Base-by-base conservation (phyloP, 768 basidiomycete genomes). In the Cubamyces sp. region DNA sequence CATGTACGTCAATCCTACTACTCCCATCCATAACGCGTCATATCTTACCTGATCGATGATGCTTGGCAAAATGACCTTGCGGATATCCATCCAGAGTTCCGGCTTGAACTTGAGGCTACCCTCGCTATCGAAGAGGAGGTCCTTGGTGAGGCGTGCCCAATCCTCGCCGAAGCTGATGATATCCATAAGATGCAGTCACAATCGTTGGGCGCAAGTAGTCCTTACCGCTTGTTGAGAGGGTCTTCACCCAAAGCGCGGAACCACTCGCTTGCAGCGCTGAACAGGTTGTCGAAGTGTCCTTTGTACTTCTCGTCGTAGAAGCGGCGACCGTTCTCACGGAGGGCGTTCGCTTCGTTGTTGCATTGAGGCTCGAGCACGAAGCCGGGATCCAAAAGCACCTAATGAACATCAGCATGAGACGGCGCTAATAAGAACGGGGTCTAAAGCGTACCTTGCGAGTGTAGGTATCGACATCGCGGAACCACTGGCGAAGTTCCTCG, bases 91-190 rank as follows among this genome's bases (percentile, higher is more conserved):
- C 96, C 96, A 93, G 2, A 98, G 77, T 34, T 88, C 83, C 3
- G 87, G 84, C 79, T 98, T 97, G 83, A 94, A 97, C 72, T 87
- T 87, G 59, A 97, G 79, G 63, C 84, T 85, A 8, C 95, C 96
- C 64, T 96, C 91, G 47, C 75, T 78, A 66, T 91, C 79, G 64
- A 94, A 92, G 14, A 97, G 79, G n/a, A 98, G 71, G 66, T 96
- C 91, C 65, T 82, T 87, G 40, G 92, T 92, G 23, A 96, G 79
- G 8, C 90, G 80, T 0, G 84, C 86, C 87, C 87, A 91, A 72
- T 95, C 92, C 58, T 91, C 82, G 25, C 91, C 93, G 69, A 97
- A 89, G 15, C 67, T 68, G 14, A 19, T 21, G 0, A 37, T 42
- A 45, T 12, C 9, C 34, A 21, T 48, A n/a, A 49, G 48, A 34